phyloP scores from a whole-genome alignment of 1,284 basidiomycete species.

The Acaromyces ingoldii region DNA sequence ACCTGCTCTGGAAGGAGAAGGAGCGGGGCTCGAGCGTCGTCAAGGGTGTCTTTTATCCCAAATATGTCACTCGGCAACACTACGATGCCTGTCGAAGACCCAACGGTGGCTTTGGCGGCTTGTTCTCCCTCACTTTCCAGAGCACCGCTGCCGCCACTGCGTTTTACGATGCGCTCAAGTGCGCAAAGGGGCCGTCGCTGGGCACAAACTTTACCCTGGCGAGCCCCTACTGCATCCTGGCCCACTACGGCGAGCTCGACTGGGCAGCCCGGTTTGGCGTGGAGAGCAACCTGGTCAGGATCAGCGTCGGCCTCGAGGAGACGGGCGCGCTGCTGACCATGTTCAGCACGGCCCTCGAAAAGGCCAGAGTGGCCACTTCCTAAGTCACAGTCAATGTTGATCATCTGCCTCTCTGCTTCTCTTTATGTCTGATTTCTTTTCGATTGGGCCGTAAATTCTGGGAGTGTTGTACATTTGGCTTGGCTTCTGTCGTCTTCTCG shows the following conservation, averaged over 20 bases:
- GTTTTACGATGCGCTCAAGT: conserved; percentile 81
- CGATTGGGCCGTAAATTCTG: too few relatives aligned
- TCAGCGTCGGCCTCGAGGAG: conserved; percentile 87
- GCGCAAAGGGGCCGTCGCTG: conserved; percentile 84
- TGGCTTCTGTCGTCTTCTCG: too few relatives aligned
- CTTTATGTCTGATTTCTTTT: too few relatives aligned
- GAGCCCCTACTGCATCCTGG: conserved; percentile 87
- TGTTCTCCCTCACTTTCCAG: conserved; percentile 86
- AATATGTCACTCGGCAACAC: conserved; percentile 68
- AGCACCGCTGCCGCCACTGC: conserved; percentile 64
- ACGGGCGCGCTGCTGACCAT: conserved; percentile 60
- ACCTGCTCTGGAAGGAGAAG: conserved; percentile 60
- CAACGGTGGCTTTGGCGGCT: conserved; percentile 70
- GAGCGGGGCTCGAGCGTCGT: conserved; percentile 56
- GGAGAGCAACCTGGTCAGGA: conserved; percentile 74
- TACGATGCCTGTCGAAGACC: conserved; percentile 66
- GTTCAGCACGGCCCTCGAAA: conserved; percentile 65
- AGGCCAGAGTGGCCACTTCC: too few relatives aligned
- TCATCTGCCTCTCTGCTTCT: too few relatives aligned
- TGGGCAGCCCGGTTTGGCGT: conserved; percentile 88
- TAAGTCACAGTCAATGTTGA: too few relatives aligned
- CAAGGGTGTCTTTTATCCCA: conserved; percentile 85
- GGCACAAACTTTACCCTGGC: conserved; percentile 95
- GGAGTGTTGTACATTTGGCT: too few relatives aligned
- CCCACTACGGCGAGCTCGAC: conserved; percentile 82